A percentile compares a stretch with the other conserved stretches of the same genome.
phyloP scores from a whole-genome alignment of 352 stramenopile genomes.

The Phytophthora podocarpi region DNA sequence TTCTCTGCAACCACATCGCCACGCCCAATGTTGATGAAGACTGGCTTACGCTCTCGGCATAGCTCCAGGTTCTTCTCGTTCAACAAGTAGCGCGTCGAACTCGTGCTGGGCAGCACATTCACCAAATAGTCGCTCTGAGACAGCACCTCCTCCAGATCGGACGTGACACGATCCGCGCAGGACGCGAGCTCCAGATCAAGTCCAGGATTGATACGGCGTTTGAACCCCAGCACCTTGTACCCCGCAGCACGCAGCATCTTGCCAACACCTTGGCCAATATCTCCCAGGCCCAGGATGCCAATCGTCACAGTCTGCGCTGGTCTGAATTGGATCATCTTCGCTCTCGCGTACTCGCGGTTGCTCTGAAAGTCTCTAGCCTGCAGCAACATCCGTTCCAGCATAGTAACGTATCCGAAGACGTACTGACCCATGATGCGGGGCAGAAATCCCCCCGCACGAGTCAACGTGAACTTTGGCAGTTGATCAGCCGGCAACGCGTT shows the following conservation, averaged over 20 bases:
- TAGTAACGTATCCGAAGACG: conserved; percentile 60
- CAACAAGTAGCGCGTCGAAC: conserved; percentile 69
- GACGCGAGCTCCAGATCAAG: conserved; percentile 11
- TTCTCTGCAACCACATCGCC: conserved; percentile 79
- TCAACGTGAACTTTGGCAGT: conserved; percentile 47
- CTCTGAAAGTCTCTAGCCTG: conserved; percentile 47
- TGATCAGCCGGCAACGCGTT: conserved; percentile 8
- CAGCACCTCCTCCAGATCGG: conserved; percentile 57
- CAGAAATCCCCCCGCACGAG: conserved; percentile 60
- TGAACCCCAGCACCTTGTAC: conserved; percentile 78
- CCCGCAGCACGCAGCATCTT: conserved; percentile 48
- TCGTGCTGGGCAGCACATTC: conserved; percentile 88
- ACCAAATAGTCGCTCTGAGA: conserved; percentile 78
- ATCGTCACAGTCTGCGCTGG: conserved; percentile 54
- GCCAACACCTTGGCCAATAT: conserved; percentile 67
- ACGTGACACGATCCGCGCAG: conserved; percentile 48
- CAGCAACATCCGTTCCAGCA: conserved; percentile 69
- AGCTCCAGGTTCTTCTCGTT: conserved; percentile 49
- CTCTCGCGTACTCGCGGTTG: conserved; percentile 41
- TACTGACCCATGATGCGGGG: conserved; percentile 68
- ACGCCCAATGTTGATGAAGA: conserved; percentile 91
- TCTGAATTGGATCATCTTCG: conserved; percentile 49
- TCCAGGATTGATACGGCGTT: conserved; percentile 38
- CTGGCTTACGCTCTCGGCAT: conserved; percentile 59
- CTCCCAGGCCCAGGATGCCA: conserved; percentile 60